Conservation (phyloP, 108 stramenopile genomes). For the Conticribra weissflogii region DNA sequence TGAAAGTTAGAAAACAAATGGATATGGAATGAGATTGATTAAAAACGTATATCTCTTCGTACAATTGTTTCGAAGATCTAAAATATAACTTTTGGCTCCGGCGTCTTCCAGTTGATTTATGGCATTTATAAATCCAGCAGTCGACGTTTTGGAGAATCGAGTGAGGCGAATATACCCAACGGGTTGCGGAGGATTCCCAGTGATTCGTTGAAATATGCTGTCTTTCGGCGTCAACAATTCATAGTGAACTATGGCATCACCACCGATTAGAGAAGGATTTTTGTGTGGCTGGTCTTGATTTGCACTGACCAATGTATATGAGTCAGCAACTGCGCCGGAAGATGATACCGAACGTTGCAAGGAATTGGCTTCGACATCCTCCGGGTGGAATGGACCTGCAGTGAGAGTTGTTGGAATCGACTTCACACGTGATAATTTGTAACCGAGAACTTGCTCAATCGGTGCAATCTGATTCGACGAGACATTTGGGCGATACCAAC, state of each 20-base stretch:
- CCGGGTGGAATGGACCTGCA: slow-evolving; percentile 26
- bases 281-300: not conserved
- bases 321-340: not conserved
- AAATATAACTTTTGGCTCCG: slow-evolving; percentile 80
- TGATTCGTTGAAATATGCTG: slow-evolving; percentile 56
- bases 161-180: slow-evolving; percentile 86
- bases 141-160: slow-evolving; percentile 75
- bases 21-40: too few relatives aligned
- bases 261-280: slow-evolving; percentile 47
- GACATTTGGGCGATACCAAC: slow-evolving; percentile 41
- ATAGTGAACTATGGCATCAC: slow-evolving; percentile 73
- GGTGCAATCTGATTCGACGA: too few relatives aligned
- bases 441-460: slow-evolving; percentile 30
- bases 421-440: slow-evolving; percentile 42
- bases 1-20: too few relatives aligned
- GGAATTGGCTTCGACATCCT: not conserved
- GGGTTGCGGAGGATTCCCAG: slow-evolving; percentile 16
- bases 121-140: slow-evolving; percentile 69
- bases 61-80: slow-evolving; percentile 85
- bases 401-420: slow-evolving; percentile 46
- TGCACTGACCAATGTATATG: too few relatives aligned
- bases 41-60: too few relatives aligned
- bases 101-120: slow-evolving; percentile 62
- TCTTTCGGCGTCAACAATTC: slow-evolving; percentile 58
- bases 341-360: not conserved